Base-by-base conservation (phyloP, 116 monocot species). In the Posidonia oceanica region DNA sequence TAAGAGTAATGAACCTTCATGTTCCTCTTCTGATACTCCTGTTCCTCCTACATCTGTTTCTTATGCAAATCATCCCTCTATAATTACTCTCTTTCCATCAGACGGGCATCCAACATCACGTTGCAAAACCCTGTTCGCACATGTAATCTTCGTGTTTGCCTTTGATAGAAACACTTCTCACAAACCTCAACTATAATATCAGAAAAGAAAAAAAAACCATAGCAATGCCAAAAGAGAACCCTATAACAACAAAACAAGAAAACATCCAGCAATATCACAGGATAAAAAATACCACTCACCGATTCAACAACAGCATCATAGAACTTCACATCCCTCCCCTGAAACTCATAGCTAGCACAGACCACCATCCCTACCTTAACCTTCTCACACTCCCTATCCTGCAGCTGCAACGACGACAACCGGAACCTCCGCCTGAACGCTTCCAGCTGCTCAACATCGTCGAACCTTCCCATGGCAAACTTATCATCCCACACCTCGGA, bases 351-450 rank as follows among this genome's bases (percentile, higher is more conserved):
- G 60, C 75, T 54, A 3, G 73, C 81, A 57, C 75, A 70, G 36
- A 79, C 76, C 42, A 0, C 22, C 70, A 59, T 58, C 38, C 75
- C 85, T 66, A 61, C 36, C 16, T 13, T 52, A n/a, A 81, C 61
- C 36, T 58, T 23, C 44, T 56, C 7, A 66, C 85, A 85, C 56
- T 79, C 56, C 12, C n/a, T n/a, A 63, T 85, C 85, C 67, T 85
- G 82, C 63, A 85, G 44, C 76, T 81, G 81, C 29, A 21, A 10
- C 41, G 82, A 73, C 12, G 48, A 4, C 20, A 36, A 51, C 41
- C 82, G 79, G 44, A 85, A 79, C 58, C 85, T 36, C 10, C 56
- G 36, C 55, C 40, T 7, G 70, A 85, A 70, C 36, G 68, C 74
- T 61, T 76, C 79, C 57, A 71, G 10, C 39, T 78, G 73, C 1